These are phyloP conservation scores for Kodamaea hsintzibuensis DNA, from an alignment of 805 yeast species.

Conservation along the genomic window DNA sequence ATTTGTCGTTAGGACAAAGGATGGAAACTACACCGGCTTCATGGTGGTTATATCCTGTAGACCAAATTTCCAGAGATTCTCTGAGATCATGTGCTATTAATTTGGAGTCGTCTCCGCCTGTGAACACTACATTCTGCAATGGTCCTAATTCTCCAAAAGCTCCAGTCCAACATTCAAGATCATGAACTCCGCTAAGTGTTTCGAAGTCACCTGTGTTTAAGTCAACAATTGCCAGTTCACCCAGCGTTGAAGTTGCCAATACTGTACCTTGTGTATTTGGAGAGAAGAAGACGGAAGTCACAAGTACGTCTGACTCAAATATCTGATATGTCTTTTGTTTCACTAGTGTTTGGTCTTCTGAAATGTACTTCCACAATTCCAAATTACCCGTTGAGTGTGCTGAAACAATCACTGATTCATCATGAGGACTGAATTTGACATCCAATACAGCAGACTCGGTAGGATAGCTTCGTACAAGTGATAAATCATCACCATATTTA, in stretches of 20 bases:
- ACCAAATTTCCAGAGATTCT: constrained; percentile 40
- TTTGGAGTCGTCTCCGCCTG: constrained; percentile 89
- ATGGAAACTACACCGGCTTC: constrained; percentile 91
- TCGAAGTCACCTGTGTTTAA: constrained; percentile 26
- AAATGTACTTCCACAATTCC: constrained; percentile 54
- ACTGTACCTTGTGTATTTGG: constrained; percentile 40
- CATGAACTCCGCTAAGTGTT: constrained; percentile 45
- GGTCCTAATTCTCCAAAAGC: constrained; percentile 61
- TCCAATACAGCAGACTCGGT: constrained; percentile 75
- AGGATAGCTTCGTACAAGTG: constrained; percentile 23
- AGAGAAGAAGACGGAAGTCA: constrained; percentile 66
- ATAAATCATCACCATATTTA: constrained; percentile 20
- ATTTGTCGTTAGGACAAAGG: constrained; percentile 43
- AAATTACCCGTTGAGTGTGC: constrained; percentile 84
- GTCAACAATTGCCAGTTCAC: constrained; percentile 51
- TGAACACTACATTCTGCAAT: constrained; percentile 58
- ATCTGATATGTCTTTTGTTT: constrained; percentile 34
- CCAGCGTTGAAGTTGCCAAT: constrained; percentile 67
- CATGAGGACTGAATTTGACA: constrained; percentile 62
- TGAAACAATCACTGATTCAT: constrained; percentile 49
- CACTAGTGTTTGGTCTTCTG: constrained; percentile 17
- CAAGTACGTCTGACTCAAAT: constrained; percentile 49
- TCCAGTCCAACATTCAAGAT: constrained; percentile 88
- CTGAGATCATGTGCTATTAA: constrained; percentile 72
- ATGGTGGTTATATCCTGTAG: constrained; percentile 57